These are phyloP conservation scores for Chalaropsis thielavioides DNA, from an alignment of 2,329 filamentous ascomycete genomes.

Conservation along the genomic window DNA sequence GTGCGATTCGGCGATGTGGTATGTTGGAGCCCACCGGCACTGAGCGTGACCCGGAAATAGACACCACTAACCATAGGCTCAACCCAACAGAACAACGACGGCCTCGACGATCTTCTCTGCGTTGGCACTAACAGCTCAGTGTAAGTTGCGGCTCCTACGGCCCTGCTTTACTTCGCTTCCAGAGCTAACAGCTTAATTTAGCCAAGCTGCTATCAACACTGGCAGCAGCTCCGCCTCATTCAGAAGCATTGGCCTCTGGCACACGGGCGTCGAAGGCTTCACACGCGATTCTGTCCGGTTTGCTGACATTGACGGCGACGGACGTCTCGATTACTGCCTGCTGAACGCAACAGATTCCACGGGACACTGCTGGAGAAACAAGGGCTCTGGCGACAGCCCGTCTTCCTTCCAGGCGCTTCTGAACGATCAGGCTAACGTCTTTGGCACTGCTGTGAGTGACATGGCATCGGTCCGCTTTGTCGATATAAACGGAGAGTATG, in stretches of 20 bases:
- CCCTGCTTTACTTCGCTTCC: not conserved
- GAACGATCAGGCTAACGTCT: not conserved
- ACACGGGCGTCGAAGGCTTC: constrained; percentile 2
- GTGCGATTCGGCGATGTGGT: constrained; percentile 13
- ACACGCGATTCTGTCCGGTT: constrained; percentile 22
- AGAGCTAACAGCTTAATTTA: constrained; percentile 1
- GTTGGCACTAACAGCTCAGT: constrained; percentile 20
- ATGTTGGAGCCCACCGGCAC: not conserved
- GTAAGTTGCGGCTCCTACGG: not conserved
- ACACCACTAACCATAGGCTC: not conserved
- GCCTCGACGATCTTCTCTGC: constrained; percentile 24
- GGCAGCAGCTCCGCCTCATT: constrained; percentile 14
- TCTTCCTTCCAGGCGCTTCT: constrained; percentile 25
- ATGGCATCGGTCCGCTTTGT: constrained; percentile 20
- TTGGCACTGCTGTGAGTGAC: constrained; percentile 17
- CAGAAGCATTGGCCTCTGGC: constrained; percentile 10
- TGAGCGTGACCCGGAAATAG: not conserved
- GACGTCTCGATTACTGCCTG: constrained; percentile 25
- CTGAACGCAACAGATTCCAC: constrained; percentile 16
- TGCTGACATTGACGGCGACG: constrained; percentile 26
- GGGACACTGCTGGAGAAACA: constrained; percentile 25
- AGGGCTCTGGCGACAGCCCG: constrained; percentile 22
- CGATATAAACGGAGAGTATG: constrained; percentile 19
- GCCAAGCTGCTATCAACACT: constrained; percentile 14
- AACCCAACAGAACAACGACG: constrained; percentile 18